Evolutionary conservation across 768 basidiomycete species (phyloP).

Genomic region (Psilocybe cubensis): DNA sequence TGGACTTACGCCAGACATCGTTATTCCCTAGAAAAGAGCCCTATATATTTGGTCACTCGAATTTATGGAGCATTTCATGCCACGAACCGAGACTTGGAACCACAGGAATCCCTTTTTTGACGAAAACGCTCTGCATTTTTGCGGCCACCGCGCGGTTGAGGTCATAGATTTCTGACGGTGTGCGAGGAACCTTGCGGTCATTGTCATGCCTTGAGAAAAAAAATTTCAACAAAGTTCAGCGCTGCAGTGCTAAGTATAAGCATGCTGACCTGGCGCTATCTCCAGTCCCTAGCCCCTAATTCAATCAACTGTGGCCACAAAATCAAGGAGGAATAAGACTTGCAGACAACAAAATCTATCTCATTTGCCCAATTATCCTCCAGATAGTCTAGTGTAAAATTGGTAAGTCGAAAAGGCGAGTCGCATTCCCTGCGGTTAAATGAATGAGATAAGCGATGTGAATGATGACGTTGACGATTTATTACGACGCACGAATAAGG

Average conservation of each 20-base stretch:
- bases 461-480: slow-evolving; percentile 2
- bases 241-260: background rate
- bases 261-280: slow-evolving; percentile 65
- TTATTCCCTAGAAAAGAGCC: slow-evolving; percentile 69
- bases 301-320: background rate
- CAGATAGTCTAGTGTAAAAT: slow-evolving; percentile 81
- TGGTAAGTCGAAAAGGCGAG: slow-evolving; percentile 76
- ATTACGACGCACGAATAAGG: slow-evolving; percentile 60
- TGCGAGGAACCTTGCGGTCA: slow-evolving; percentile 80
- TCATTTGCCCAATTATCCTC: slow-evolving; percentile 80
- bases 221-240: slow-evolving; percentile 6
- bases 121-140: slow-evolving; percentile 78
- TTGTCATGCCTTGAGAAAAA: slow-evolving; percentile 71
- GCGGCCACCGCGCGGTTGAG: slow-evolving; percentile 69
- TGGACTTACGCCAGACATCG: slow-evolving; percentile 81
- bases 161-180: slow-evolving; percentile 76
- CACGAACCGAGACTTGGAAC: slow-evolving; percentile 76
- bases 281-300: slow-evolving; percentile 61
- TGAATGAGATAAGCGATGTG: background rate
- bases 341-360: slow-evolving; percentile 91
- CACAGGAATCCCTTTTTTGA: slow-evolving; percentile 70
- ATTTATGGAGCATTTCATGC: background rate
- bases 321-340: slow-evolving; percentile 22
- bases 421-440: slow-evolving; percentile 67
- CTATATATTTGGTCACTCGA: background rate